Conservation (phyloP, 345 rosid species). For the Brassica juncea region DNA sequence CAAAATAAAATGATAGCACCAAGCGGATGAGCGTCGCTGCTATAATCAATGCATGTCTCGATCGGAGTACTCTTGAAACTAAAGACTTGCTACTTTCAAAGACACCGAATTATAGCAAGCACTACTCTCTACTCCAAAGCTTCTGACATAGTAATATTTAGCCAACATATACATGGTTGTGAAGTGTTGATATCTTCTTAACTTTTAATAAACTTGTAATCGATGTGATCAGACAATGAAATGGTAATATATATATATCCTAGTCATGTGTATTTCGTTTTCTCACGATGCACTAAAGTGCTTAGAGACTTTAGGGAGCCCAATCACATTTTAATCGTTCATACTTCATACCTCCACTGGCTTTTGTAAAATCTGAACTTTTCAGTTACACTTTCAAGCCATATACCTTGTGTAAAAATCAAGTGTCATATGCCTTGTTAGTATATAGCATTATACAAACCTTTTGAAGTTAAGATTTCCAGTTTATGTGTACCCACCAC, state of each 20-base stretch:
- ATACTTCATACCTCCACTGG: not conserved
- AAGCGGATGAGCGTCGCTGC: not conserved
- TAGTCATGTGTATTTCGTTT: constrained; percentile 17
- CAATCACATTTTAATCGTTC: constrained; percentile 18
- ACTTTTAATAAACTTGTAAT: not conserved
- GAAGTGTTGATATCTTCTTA: constrained; percentile 5
- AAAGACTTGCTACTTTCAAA: not conserved
- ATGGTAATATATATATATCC: not conserved
- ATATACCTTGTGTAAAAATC: not conserved
- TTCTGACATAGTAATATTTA: not conserved
- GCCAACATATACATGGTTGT: not conserved
- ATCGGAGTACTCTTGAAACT: constrained; percentile 2
- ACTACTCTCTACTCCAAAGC: not conserved
- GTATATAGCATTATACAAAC: not conserved
- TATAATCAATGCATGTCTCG: constrained; percentile 3
- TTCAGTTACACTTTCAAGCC: constrained; percentile 21
- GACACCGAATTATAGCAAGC: not conserved
- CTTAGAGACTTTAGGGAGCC: not conserved
- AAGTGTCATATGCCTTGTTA: not conserved
- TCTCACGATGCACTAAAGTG: not conserved
- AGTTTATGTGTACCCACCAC: not conserved
- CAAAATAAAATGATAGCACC: constrained; percentile 7
- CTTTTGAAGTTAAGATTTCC: not conserved
- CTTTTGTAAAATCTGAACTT: not conserved
- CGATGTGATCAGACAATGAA: not conserved